Evolutionary conservation across 1,284 basidiomycete species (phyloP).

Genomic region (Pyrrhoderma lamaoense): DNA sequence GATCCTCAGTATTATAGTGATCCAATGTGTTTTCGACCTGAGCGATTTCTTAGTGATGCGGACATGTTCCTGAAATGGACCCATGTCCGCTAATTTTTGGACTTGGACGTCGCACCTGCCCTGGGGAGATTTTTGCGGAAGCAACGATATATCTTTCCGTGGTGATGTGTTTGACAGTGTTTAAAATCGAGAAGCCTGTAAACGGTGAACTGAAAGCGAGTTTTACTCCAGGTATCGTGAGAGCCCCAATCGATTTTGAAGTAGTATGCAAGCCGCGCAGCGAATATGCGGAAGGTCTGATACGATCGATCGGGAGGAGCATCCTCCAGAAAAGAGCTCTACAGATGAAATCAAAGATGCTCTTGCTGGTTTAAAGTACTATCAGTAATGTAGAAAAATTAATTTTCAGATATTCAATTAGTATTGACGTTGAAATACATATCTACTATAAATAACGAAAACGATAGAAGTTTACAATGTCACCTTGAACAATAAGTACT

Average conservation of each 20-base stretch:
- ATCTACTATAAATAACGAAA: no score
- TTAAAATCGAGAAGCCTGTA: conserved; percentile 15
- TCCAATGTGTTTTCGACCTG: conserved; percentile 6
- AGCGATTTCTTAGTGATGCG: background rate
- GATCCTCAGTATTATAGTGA: conserved; percentile 2
- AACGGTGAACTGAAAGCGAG: background rate
- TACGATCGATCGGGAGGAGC: conserved; percentile 1
- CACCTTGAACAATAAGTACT: no score
- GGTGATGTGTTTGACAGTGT: conserved; percentile 12
- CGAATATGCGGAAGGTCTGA: conserved; percentile 3
- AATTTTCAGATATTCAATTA: no score
- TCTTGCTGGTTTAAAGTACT: no score
- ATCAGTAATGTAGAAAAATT: no score
- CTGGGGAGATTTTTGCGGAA: conserved; percentile 16
- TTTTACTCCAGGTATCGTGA: conserved; percentile 1
- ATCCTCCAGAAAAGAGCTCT: background rate
- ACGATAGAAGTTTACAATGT: no score
- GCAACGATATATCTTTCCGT: conserved; percentile 15
- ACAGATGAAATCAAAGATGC: no score
- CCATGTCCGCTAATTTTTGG: conserved; percentile 6
- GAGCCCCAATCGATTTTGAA: conserved; percentile 1
- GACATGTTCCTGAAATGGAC: background rate
- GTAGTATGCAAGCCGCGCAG: background rate
- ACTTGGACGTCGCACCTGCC: conserved; percentile 14
- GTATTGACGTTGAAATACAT: no score